Conservation (phyloP, 2,329 filamentous ascomycete species). For the Plenodomus biglobosus region DNA sequence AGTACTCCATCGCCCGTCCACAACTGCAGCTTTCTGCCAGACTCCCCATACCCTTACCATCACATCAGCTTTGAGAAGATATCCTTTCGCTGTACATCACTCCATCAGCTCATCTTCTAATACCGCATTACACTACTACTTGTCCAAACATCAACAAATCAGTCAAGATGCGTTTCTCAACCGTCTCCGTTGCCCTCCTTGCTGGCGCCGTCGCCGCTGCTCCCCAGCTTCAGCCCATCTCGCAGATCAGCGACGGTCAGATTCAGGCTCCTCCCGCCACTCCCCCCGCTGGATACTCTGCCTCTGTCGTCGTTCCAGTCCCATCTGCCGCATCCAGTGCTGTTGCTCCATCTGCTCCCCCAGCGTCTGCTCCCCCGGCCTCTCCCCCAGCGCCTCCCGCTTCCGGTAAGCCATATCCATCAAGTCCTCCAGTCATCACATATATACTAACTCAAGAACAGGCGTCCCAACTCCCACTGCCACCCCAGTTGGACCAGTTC, state of each 20-base stretch:
- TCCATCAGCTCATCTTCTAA: slow-evolving; percentile 13
- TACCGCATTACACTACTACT: slow-evolving; percentile 4
- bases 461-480: slow-evolving; percentile 11
- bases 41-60: slow-evolving; percentile 1
- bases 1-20: slow-evolving; percentile 5
- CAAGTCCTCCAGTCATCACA: background rate
- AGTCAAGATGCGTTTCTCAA: slow-evolving; percentile 38
- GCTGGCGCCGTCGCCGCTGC: slow-evolving; percentile 34
- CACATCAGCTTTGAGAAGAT: slow-evolving; percentile 6
- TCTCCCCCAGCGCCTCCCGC: slow-evolving; percentile 2
- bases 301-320: slow-evolving; percentile 3
- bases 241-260: slow-evolving; percentile 44
- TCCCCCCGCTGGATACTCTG: slow-evolving; percentile 2
- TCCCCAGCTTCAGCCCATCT: slow-evolving; percentile 38
- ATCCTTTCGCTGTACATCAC: slow-evolving; percentile 16
- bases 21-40: background rate
- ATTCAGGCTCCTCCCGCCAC: slow-evolving; percentile 39
- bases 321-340: slow-evolving; percentile 1
- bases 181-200: slow-evolving; percentile 29
- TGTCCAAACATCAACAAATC: slow-evolving; percentile 10
- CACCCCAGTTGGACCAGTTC: slow-evolving; percentile 12
- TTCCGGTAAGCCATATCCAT: slow-evolving; percentile 1
- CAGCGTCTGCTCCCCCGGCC: slow-evolving; percentile 4
- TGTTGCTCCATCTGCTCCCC: slow-evolving; percentile 2
- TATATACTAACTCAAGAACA: background rate